Evolutionary conservation across 352 stramenopile genomes (phyloP), one percentile per base, ranked within the genome.

Genomic region (Phytophthora pseudosyringae): DNA sequence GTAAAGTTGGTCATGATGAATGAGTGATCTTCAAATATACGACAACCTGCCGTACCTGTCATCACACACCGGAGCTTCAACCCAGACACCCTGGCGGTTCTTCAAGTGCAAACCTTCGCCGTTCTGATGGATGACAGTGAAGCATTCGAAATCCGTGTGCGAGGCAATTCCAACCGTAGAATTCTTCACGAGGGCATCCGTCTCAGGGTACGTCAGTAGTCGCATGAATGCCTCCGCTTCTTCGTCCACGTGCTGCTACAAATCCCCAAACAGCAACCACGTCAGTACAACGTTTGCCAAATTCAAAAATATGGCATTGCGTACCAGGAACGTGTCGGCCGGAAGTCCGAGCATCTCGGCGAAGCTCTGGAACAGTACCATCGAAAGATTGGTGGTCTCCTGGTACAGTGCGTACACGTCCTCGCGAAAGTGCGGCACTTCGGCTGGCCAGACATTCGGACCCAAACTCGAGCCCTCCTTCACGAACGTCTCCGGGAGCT

Each of bases 51-150:
- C 36, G n/a, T 67, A 87, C 74, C 86, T 74, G 61, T 93, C 84
- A 47, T 87, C 69, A 12, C 75, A 84, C 16, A 89, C 81, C 3
- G 86, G 86, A 9, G 84, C 82, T 73, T 93, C 67, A 48, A 92
- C 73, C 86, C 86, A 95, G 28, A 70, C 26, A 16, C 81, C 82
- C 18, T 78, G 69, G 46, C 81, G 83, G 41, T 81, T 83, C 18
- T 77, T 46, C 62, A 95, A 55, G 55, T 95, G 84, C 56, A 95
- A 51, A 0, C 86, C 86, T 35, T 80, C 65, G 32, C 78, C 86
- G 46, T 92, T 94, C 58, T 95, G 86, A 53, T 95, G 86, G 60
- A 95, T 92, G 56, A 93, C 83, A 25, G 84, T 95, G 41, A 95
- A 93, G 52, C 80, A 91, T 68, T 95, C 86, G 56, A 93, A 93